Evolutionary conservation across 345 rosid species (phyloP).

Genomic region (Populus nigra): DNA sequence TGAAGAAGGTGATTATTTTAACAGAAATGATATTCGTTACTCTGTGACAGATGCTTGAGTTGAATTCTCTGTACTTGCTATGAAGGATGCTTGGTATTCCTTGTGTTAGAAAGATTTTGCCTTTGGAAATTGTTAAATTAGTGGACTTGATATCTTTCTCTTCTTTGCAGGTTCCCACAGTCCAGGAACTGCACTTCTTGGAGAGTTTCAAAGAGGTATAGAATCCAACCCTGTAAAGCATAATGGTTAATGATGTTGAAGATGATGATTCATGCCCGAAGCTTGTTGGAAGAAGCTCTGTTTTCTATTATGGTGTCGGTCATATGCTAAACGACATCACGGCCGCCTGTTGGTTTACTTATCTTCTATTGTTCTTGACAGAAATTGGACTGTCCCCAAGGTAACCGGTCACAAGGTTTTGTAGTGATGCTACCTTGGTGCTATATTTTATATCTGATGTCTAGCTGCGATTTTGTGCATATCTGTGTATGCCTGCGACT

Average conservation of each 20-base stretch:
- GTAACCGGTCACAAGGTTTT: conserved; percentile 24
- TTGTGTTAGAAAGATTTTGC: background rate
- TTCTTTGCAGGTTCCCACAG: conserved; percentile 5
- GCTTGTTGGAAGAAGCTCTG: conserved; percentile 71
- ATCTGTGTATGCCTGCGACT: too few relatives aligned
- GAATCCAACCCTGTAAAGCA: background rate
- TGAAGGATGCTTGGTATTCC: background rate
- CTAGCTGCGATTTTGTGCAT: too few relatives aligned
- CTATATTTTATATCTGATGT: background rate
- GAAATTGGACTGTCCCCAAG: conserved; percentile 87
- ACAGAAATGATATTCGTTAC: too few relatives aligned
- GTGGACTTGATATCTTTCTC: background rate
- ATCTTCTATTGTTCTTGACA: conserved; percentile 77
- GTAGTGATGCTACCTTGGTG: background rate
- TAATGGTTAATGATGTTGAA: conserved; percentile 36
- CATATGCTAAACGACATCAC: conserved; percentile 98
- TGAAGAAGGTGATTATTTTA: too few relatives aligned
- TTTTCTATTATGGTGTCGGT: conserved; percentile 79
- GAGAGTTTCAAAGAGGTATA: background rate
- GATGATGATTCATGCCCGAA: conserved; percentile 44
- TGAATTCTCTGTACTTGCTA: background rate
- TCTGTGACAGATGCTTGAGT: background rate
- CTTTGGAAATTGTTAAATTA: background rate
- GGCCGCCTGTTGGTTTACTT: conserved; percentile 96
- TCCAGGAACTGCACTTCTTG: background rate